phyloP scores from a whole-genome alignment of 179 eudicot genomes.

The Camellia oleifera region DNA sequence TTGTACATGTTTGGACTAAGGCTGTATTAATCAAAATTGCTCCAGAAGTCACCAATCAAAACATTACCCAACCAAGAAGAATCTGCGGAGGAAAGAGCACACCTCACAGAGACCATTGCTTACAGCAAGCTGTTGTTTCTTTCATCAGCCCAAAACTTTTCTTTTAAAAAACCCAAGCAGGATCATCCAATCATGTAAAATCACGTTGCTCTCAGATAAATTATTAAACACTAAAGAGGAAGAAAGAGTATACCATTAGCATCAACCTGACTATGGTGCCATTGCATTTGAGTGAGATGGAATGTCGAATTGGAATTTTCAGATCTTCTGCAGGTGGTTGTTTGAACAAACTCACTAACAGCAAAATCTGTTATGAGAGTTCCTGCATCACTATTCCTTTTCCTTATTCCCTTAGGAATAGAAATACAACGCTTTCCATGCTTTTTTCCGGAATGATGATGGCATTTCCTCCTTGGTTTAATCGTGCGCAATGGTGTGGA shows the following conservation, averaged over 20 bases:
- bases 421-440: slow-evolving; percentile 23
- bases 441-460: slow-evolving; percentile 25
- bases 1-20: neutral
- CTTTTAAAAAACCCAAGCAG: neutral
- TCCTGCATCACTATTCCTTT: slow-evolving; percentile 36
- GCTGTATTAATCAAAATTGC: neutral
- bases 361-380: slow-evolving; percentile 41
- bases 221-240: slow-evolving; percentile 8
- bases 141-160: no score
- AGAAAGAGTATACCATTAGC: slow-evolving; percentile 40
- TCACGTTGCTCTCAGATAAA: neutral
- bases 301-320: slow-evolving; percentile 53
- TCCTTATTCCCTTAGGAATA: slow-evolving; percentile 31
- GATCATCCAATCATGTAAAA: slow-evolving; percentile 6
- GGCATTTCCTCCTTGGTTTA: slow-evolving; percentile 31
- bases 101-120: neutral
- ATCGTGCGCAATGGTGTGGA: slow-evolving; percentile 37
- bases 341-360: slow-evolving; percentile 53
- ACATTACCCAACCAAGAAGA: neutral
- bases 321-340: slow-evolving; percentile 42
- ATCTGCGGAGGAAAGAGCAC: neutral
- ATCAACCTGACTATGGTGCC: slow-evolving; percentile 54
- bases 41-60: neutral
- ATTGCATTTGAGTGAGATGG: slow-evolving; percentile 58
- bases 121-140: no score